Evolutionary conservation across 768 basidiomycete species (phyloP), one percentile per base, ranked within the genome.

Genomic region (Auricularia heimuer): DNA sequence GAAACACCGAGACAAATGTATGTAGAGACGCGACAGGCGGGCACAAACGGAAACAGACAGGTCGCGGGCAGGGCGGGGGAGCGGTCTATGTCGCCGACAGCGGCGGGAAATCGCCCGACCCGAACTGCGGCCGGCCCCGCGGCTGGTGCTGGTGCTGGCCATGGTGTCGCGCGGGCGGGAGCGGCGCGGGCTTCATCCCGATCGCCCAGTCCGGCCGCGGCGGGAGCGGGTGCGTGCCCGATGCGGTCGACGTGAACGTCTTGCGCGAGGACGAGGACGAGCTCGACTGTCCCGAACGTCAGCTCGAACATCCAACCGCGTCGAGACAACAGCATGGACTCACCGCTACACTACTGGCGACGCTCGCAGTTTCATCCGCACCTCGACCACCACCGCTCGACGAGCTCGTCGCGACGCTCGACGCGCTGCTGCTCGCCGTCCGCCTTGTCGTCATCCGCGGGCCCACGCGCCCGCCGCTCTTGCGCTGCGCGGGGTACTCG

Each of bases 201-300:
- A 93, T 89, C 18, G 92, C 91, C 92, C 92, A 94, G 73, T 94
- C 92, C 47, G 92, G 92, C 65, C 92, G 81, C 2, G 90, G 77
- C 3, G 92, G 92, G 45, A 94, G 80, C 14, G 91, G 92, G 65
- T 86, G 85, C 67, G 76, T 91, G 80, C 87, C 89, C 3, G 90
- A 90, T 4, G 87, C 79, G 1, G 82, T 83, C 1, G 90, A 90
- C 1, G 88, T 89, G 68, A 83, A 89, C 4, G 89, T 90, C 67
- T 85, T 82, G 45, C 87, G 82, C 45, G 91, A 92, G 1, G 89
- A 90, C 0, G 90, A 91, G 4, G 92, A 91, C 11, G 69, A 69
- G 44, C 66, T 68, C n/a, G 69, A 68, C 56, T 60, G 56, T 33
- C 10, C 24, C 24, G 24, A 24, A 24, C 24, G 24, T 24, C 24